A percentile compares a stretch with the other conserved stretches of the same genome.
phyloP scores from a whole-genome alignment of 2,329 filamentous ascomycete species.

The Blastomyces emzantsi region DNA sequence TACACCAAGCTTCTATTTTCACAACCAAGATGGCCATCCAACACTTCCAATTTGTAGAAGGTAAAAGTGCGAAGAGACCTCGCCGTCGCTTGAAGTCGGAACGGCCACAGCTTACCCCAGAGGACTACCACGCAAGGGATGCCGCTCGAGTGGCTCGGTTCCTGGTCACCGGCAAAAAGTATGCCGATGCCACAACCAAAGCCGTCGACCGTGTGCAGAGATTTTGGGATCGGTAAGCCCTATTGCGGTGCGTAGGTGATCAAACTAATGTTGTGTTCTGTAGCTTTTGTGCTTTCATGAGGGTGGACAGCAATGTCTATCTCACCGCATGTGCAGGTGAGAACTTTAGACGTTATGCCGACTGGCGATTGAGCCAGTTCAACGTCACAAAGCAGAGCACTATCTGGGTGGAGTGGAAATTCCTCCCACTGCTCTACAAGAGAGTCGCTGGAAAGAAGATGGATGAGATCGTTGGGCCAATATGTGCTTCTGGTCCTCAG shows the following conservation, averaged over 20 bases:
- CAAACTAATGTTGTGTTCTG: neutral
- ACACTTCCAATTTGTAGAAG: constrained; percentile 1
- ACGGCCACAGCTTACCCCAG: neutral
- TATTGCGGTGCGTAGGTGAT: neutral
- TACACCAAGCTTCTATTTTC: constrained; percentile 1
- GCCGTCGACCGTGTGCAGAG: constrained; percentile 6
- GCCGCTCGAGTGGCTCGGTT: constrained; percentile 6
- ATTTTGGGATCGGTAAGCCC: constrained; percentile 11
- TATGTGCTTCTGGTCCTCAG: neutral
- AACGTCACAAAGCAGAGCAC: constrained; percentile 10
- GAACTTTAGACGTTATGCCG: constrained; percentile 9
- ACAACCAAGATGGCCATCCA: neutral
- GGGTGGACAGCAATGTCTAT: constrained; percentile 1
- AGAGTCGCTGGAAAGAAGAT: neutral
- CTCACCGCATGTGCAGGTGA: constrained; percentile 8
- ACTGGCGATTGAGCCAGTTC: constrained; percentile 8
- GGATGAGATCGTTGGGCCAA: neutral
- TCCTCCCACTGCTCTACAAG: constrained; percentile 6
- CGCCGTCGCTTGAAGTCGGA: neutral
- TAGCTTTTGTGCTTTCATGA: constrained; percentile 10
- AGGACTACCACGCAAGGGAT: constrained; percentile 1
- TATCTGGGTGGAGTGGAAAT: constrained; percentile 12
- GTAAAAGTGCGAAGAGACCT: constrained; percentile 1
- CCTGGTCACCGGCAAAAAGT: constrained; percentile 9
- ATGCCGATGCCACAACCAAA: constrained; percentile 9